Conservation (phyloP, 139 green algal genomes). For the Pseudopediastrum boryanum region DNA sequence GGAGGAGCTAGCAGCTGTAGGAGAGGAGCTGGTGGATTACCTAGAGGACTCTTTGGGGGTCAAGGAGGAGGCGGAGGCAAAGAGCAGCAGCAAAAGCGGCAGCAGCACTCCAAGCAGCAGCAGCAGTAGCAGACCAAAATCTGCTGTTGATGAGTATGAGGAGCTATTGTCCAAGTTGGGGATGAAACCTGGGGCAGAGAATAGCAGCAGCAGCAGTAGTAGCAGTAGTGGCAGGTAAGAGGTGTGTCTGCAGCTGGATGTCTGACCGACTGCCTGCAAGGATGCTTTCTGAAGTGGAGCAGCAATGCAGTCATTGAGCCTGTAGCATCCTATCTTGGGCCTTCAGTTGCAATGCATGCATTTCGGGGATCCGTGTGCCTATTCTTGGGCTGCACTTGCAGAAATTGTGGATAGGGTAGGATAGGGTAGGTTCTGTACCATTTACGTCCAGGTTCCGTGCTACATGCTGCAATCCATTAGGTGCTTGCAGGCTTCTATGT, state of each 20-base stretch:
- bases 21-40: constrained; percentile 39
- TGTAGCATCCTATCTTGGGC: neutral
- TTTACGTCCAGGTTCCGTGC: too few relatives aligned
- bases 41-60: constrained; percentile 16
- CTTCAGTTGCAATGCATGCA: too few relatives aligned
- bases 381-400: too few relatives aligned
- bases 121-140: neutral
- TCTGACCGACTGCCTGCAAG: neutral
- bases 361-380: too few relatives aligned
- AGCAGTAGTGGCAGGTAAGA: neutral
- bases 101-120: constrained; percentile 13
- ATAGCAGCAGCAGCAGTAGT: neutral
- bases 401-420: too few relatives aligned
- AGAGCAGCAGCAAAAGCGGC: constrained; percentile 12
- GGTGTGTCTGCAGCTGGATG: neutral
- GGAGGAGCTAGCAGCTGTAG: constrained; percentile 37
- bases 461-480: too few relatives aligned
- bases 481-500: too few relatives aligned
- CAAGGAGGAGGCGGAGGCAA: neutral
- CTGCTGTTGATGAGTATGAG: constrained; percentile 25
- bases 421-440: too few relatives aligned
- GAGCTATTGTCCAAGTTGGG: constrained; percentile 21
- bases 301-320: neutral
- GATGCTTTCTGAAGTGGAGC: neutral
- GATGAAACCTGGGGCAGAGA: neutral